Evolutionary conservation across 768 basidiomycete species (phyloP), one percentile per base, ranked within the genome.

Genomic region (Amanita rubescens): DNA sequence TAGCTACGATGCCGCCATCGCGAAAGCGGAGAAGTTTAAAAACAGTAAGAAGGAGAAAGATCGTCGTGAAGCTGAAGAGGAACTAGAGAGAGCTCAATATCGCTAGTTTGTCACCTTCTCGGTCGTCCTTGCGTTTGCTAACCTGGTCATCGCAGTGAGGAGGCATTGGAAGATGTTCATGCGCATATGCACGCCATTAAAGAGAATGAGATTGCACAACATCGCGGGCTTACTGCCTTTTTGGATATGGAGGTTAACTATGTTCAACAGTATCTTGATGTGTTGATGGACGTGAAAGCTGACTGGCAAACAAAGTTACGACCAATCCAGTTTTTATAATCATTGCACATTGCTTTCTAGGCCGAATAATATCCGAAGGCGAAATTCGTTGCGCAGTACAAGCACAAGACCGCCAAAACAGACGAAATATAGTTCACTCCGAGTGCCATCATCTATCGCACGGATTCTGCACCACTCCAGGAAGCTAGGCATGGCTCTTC

Each of bases 21-120:
- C 76, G 33, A 90, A 90, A 60, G 67, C 78, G 3, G 84, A 89
- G 49, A 88, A 85, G 65, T 59, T 80, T 33, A 84, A 81, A 64
- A 73, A 65, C 49, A 71, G 74, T 55, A 96, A 94, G 73, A 93
- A 93, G 64, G 87, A 89, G 39, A 90, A 88, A 65, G 91, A 92
- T 32, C 78, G 67, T 44, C 67, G 75, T 12, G 90, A 90, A 46
- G 85, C 89, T 1, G 89, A 94, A 58, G 87, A 91, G 24, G 94
- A 95, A 61, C 69, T 89, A 56, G 79, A 85, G 41, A 75, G 74
- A 30, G 82, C 87, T 11, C 80, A 80, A 56, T 69, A 82, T 42
- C 82, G 90, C 62, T 93, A 89, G 91, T 93, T 63, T 66, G 55
- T 57, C 37, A 49, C 25, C 44, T 27, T 49, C 37, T 2, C 43